phyloP scores from a whole-genome alignment of 2,329 filamentous ascomycete genomes.

The Aspergillus caelatus region DNA sequence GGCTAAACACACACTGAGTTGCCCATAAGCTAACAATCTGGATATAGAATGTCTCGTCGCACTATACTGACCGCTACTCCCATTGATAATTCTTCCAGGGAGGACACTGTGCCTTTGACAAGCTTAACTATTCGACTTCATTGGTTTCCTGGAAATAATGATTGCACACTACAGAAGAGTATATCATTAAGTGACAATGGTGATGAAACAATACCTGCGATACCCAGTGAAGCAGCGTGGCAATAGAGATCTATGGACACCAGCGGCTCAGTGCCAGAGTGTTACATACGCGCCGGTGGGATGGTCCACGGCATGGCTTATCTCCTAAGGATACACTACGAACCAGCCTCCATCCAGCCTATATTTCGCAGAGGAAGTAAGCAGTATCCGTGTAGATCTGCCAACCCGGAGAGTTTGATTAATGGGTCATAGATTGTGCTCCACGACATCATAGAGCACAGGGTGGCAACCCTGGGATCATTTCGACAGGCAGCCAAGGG shows the following conservation, averaged over 20 bases:
- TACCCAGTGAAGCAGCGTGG: background rate
- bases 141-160: background rate
- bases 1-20: background rate
- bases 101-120: background rate
- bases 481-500: background rate
- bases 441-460: background rate
- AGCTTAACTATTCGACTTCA: background rate
- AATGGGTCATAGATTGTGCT: background rate
- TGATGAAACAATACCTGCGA: background rate
- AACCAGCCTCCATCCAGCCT: background rate
- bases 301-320: background rate
- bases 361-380: background rate
- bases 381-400: background rate
- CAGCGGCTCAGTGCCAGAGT: conserved; percentile 14
- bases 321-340: background rate
- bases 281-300: background rate
- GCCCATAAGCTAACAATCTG: background rate
- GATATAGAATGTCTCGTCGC: background rate
- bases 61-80: background rate
- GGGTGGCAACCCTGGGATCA: background rate
- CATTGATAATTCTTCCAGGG: background rate
- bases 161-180: background rate
- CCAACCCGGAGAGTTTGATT: no score
- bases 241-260: background rate
- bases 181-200: background rate